Evolutionary conservation across 169 alveolate genomes (phyloP), one percentile per base, ranked within the genome.

Genomic region (Theileria annulata): DNA sequence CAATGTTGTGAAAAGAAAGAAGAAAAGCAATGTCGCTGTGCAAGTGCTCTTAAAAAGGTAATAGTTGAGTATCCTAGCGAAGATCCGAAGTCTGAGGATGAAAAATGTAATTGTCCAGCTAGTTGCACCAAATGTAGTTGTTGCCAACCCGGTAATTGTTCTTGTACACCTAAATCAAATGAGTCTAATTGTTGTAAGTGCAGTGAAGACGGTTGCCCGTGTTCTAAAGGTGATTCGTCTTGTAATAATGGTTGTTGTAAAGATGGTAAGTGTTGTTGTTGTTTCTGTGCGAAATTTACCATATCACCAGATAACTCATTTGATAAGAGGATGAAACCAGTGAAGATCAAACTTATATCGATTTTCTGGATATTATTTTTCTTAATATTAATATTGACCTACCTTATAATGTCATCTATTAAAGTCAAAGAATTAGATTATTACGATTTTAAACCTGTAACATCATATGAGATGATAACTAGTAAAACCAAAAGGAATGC

Each of bases 181-280:
- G 47, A 8, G 47, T 35, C 13, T 35, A 35, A 8, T 13, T 6
- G 37, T 3, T n/a, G 31, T 60, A n/a, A 60, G 19, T 31, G 66
- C n/a, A 48, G 58, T 12, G 15, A 48, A 13, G 58, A 15, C 23
- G n/a, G 66, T 10, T 5, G 66, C 19, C 23, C 33, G 12, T 56
- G 33, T 23, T 23, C 3, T 5, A n/a, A 10, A 4, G 3, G 66
- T 10, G 66, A 8, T 5, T 23, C 19, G 6, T 8, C 6, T 10
- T 56, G 66, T 28, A 13, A 56, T 4, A 19, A 28, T 10, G n/a
- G 66, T 28, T 5, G 31, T 19, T n/a, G 31, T 2, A 1, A 21
- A 62, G 13, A 62, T 15, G 49, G 71, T 15, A 62, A 23, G 15
- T 15, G 71, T n/a, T 62, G 71, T 6, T 62, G 71, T 21, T 62